These are phyloP conservation scores for Blastobotrys raffinosifermentans DNA, from an alignment of 1,139 yeast species.

Conservation along the genomic window DNA sequence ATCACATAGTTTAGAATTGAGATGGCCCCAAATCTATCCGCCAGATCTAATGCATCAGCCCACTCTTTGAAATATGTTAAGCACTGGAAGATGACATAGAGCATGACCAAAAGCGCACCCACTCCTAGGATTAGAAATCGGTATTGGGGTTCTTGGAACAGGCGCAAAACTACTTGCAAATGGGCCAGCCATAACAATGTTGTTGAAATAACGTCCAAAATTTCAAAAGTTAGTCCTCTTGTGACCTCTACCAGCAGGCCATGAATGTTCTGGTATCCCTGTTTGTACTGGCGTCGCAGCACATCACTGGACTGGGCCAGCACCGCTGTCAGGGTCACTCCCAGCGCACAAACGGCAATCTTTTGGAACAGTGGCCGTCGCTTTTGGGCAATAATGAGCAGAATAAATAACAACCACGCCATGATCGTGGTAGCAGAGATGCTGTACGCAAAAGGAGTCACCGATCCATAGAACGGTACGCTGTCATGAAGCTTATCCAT, in stretches of 20 bases:
- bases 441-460: slow-evolving; percentile 32
- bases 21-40: slow-evolving; percentile 10
- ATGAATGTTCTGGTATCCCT: slow-evolving; percentile 52
- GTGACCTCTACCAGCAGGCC: slow-evolving; percentile 47
- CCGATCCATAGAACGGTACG: slow-evolving; percentile 34
- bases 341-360: slow-evolving; percentile 28
- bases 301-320: slow-evolving; percentile 24
- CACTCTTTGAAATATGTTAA: slow-evolving; percentile 13
- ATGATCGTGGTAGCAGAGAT: slow-evolving; percentile 32
- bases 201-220: slow-evolving; percentile 59
- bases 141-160: slow-evolving; percentile 65
- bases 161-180: slow-evolving; percentile 66
- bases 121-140: slow-evolving; percentile 55
- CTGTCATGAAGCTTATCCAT: too few relatives aligned
- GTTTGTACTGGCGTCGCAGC: slow-evolving; percentile 36
- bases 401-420: slow-evolving; percentile 32
- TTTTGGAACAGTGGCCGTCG: slow-evolving; percentile 34
- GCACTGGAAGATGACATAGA: slow-evolving; percentile 25
- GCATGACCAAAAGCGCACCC: slow-evolving; percentile 52
- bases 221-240: slow-evolving; percentile 44
- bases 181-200: slow-evolving; percentile 66
- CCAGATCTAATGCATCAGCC: background rate
- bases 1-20: slow-evolving; percentile 65
- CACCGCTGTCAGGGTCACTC: slow-evolving; percentile 30
- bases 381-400: slow-evolving; percentile 28